Evolutionary conservation across 1,284 basidiomycete species (phyloP), one percentile per base, ranked within the genome.

Genomic region (Puccinia polysora): DNA sequence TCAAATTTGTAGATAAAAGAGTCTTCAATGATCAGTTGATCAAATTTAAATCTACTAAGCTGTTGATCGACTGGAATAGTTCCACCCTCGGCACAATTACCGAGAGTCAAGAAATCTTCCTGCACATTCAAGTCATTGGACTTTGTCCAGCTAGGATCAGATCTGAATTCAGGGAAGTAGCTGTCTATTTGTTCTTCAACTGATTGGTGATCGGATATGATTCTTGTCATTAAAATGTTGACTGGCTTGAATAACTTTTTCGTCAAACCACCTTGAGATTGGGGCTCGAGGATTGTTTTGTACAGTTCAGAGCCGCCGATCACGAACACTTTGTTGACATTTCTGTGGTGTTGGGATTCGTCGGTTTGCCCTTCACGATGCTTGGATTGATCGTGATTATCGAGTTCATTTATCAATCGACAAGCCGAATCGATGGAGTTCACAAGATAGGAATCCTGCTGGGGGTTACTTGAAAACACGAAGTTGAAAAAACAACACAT

Each of bases 221-320:
- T 85, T 2, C 92, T 87, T 1, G 96, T 98, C 71, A 98, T 84
- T 65, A 98, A 84, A 75, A 96, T 84, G 38, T 89, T 86, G 78
- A 91, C 86, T 50, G 75, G 69, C 79, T 80, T 49, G 80, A 75
- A 50, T 4, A 2, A 20, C 32, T 64, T 25, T 34, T 23, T 49
- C 2, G 30, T 34, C 2, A 30, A 8, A 25, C 20, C 32, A 6
- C 8, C 15, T 2, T 32, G 18, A 10, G 25, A n/a, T 25, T 14
- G 0, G 0, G 49, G 12, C 15, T 81, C 80, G 18, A 93, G 83
- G 18, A 86, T 82, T 74, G 89, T 86, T 38, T 83, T 82, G 83
- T 97, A 97, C 28, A 97, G 81, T 58, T 89, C 86, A 10, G 90
- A 87, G 5, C 96, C 95, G 40, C 95, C 95, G 38, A 96, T 95